A percentile compares a stretch with the other conserved stretches of the same genome.
Evolutionary conservation across 805 yeast genomes (phyloP).

Genomic region (Candida corydali): DNA sequence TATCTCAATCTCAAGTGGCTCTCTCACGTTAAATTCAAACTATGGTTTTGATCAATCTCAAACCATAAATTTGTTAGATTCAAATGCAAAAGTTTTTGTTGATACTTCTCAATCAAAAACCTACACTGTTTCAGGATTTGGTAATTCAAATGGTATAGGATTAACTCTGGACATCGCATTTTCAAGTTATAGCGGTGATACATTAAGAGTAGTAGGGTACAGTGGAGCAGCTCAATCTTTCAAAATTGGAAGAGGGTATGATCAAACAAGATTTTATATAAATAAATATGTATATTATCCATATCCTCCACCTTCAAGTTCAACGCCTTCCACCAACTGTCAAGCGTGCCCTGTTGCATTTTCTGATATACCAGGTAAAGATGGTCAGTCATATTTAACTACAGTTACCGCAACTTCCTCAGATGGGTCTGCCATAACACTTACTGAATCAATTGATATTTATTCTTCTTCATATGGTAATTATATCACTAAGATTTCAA

Average conservation of each 20-base stretch:
- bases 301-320: slow-evolving; percentile 12
- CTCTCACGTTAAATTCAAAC: background rate
- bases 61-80: slow-evolving; percentile 15
- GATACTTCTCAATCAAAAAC: slow-evolving; percentile 15
- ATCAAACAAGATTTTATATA: slow-evolving; percentile 9
- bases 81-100: slow-evolving; percentile 12
- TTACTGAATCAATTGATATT: slow-evolving; percentile 2
- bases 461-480: slow-evolving; percentile 5
- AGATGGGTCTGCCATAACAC: background rate
- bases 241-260: slow-evolving; percentile 21
- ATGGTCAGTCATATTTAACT: slow-evolving; percentile 3
- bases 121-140: slow-evolving; percentile 20
- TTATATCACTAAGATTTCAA: slow-evolving; percentile 6
- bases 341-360: slow-evolving; percentile 12
- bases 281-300: slow-evolving; percentile 14
- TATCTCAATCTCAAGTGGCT: slow-evolving; percentile 10
- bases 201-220: slow-evolving; percentile 1
- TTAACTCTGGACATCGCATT: background rate
- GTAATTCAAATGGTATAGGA: slow-evolving; percentile 18
- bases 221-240: slow-evolving; percentile 13
- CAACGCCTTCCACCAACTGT: slow-evolving; percentile 16
- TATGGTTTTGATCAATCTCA: slow-evolving; percentile 9
- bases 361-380: slow-evolving; percentile 14
- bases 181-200: slow-evolving; percentile 9
- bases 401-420: slow-evolving; percentile 10